Evolutionary conservation across 768 basidiomycete genomes (phyloP).

Genomic region (Mycena pura): DNA sequence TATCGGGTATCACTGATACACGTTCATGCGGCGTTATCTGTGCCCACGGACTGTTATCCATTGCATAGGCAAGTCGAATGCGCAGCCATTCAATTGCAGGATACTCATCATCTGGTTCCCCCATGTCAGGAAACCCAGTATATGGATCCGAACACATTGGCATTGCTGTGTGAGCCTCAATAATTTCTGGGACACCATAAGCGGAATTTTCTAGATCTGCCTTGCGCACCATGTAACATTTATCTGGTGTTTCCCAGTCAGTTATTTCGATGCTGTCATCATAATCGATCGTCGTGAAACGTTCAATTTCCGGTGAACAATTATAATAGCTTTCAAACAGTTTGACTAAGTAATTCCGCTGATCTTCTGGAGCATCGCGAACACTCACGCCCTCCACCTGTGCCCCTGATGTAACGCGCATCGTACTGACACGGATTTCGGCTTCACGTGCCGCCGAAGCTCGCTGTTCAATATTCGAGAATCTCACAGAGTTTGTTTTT

Average conservation of each 20-base stretch:
- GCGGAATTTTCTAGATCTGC: neutral
- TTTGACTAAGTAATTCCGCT: neutral
- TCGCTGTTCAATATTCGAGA: neutral
- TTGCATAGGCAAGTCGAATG: neutral
- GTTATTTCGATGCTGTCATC: slow-evolving; percentile 8
- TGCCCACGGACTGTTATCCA: slow-evolving; percentile 3
- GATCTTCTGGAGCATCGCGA: too few species aligned
- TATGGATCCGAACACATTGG: too few species aligned
- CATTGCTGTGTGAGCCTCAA: neutral
- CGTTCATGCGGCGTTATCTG: neutral
- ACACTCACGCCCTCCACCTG: slow-evolving; percentile 8
- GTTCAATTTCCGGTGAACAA: neutral
- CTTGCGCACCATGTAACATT: neutral
- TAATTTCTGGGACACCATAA: neutral
- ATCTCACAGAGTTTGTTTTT: neutral
- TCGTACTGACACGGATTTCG: neutral
- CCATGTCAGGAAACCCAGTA: neutral
- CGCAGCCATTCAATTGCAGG: neutral
- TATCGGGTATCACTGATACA: neutral
- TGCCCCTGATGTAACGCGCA: neutral
- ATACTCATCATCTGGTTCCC: neutral
- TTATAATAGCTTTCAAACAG: slow-evolving; percentile 5
- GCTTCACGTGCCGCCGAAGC: neutral
- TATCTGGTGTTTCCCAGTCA: slow-evolving; percentile 4
- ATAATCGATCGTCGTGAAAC: slow-evolving; percentile 13